phyloP scores from a whole-genome alignment of 2,329 filamentous ascomycete species.

The Hymenoscyphus occultus region DNA sequence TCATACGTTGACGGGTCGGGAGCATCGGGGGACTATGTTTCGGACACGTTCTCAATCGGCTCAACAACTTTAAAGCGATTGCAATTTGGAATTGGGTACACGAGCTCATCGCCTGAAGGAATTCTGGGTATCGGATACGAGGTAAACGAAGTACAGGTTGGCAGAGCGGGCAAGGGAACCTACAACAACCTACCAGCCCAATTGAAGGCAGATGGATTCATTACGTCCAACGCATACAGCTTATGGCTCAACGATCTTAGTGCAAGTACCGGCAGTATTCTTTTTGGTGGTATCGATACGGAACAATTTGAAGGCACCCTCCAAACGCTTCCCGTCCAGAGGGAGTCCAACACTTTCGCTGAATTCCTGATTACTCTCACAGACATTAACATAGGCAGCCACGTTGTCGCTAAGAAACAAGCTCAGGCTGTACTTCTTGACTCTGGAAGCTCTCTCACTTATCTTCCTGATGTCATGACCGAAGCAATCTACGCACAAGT shows the following conservation, averaged over 20 bases:
- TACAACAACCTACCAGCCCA: slow-evolving; percentile 70
- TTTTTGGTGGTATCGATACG: slow-evolving; percentile 74
- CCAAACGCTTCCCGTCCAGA: slow-evolving; percentile 64
- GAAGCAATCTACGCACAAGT: slow-evolving; percentile 56
- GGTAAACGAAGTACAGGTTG: slow-evolving; percentile 72
- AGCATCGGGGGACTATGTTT: slow-evolving; percentile 75
- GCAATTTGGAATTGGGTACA: slow-evolving; percentile 73
- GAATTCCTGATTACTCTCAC: slow-evolving; percentile 72
- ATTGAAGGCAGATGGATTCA: slow-evolving; percentile 58
- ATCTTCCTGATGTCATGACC: slow-evolving; percentile 58
- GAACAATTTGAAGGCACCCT: slow-evolving; percentile 61
- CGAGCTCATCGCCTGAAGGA: slow-evolving; percentile 59
- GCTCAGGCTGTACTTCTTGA: slow-evolving; percentile 66
- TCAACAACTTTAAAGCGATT: slow-evolving; percentile 51
- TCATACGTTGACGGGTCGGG: slow-evolving; percentile 80
- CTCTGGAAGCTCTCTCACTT: slow-evolving; percentile 65
- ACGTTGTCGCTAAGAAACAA: slow-evolving; percentile 45
- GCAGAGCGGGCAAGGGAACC: slow-evolving; percentile 48
- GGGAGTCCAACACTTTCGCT: slow-evolving; percentile 47
- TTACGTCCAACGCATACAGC: slow-evolving; percentile 67
- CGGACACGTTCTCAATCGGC: slow-evolving; percentile 65
- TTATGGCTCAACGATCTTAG: slow-evolving; percentile 73
- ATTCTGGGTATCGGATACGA: slow-evolving; percentile 85
- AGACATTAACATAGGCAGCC: slow-evolving; percentile 46
- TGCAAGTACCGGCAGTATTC: slow-evolving; percentile 61